These are phyloP conservation scores for Hortiboletus campestris DNA, from an alignment of 768 basidiomycete species.

Conservation along the genomic window DNA sequence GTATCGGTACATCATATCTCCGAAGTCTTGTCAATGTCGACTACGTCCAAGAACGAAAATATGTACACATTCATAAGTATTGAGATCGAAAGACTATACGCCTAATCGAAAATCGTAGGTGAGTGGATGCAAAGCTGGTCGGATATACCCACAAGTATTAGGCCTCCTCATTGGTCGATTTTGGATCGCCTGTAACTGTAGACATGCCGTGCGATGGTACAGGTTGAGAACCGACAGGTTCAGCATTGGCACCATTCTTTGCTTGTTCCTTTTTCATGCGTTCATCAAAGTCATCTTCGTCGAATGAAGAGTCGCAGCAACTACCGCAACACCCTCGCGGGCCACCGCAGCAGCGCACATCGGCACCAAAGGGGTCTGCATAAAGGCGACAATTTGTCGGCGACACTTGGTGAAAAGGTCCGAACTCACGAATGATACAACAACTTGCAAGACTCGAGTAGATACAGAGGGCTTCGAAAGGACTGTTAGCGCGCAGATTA, in stretches of 20 bases:
- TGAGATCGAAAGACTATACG: not conserved
- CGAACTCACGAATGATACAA: slow-evolving; percentile 26
- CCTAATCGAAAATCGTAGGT: not conserved
- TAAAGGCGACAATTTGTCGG: not conserved
- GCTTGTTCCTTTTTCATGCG: slow-evolving; percentile 25
- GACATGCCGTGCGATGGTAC: slow-evolving; percentile 20
- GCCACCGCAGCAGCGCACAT: slow-evolving; percentile 25
- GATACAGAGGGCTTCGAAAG: slow-evolving; percentile 13
- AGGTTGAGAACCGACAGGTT: slow-evolving; percentile 24
- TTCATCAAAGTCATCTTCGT: slow-evolving; percentile 31
- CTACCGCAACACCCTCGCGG: slow-evolving; percentile 27
- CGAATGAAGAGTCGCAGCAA: slow-evolving; percentile 29
- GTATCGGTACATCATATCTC: not conserved
- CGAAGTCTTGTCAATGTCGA: not conserved
- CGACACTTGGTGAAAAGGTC: not conserved
- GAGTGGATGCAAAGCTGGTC: not conserved
- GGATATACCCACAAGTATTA: not conserved
- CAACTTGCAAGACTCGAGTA: slow-evolving; percentile 18
- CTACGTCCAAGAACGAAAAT: not conserved
- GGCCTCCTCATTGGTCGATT: not conserved
- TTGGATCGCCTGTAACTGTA: slow-evolving; percentile 2
- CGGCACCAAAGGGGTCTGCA: slow-evolving; percentile 24
- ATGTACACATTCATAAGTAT: not conserved
- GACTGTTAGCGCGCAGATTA: not conserved
- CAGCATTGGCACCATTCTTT: slow-evolving; percentile 7